Conservation (phyloP, 2,329 filamentous ascomycete genomes). For the Trichoderma guizhouense region DNA sequence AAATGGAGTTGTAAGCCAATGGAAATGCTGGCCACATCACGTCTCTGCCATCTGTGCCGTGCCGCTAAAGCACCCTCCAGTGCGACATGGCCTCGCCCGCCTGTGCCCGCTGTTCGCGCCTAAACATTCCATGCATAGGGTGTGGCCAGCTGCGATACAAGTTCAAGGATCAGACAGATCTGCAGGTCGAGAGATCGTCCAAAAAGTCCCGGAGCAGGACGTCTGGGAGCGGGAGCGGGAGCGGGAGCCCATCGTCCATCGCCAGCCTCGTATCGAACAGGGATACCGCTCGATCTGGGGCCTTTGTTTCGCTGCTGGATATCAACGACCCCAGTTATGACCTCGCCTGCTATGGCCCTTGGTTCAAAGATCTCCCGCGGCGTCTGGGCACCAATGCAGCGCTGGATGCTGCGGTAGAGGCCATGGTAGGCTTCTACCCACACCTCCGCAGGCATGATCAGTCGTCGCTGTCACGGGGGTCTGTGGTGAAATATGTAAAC, state of each 20-base stretch:
- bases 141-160: slow-evolving; percentile 47
- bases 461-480: slow-evolving; percentile 20
- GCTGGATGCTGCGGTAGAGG: slow-evolving; percentile 39
- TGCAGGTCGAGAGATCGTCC: not conserved
- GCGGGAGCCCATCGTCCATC: slow-evolving; percentile 8
- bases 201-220: slow-evolving; percentile 1
- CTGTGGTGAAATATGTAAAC: slow-evolving; percentile 30
- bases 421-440: slow-evolving; percentile 28
- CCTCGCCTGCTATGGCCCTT: slow-evolving; percentile 44
- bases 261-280: slow-evolving; percentile 25
- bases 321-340: slow-evolving; percentile 46
- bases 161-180: slow-evolving; percentile 39
- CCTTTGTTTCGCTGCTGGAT: slow-evolving; percentile 33
- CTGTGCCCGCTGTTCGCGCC: slow-evolving; percentile 45
- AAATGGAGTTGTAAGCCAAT: not conserved
- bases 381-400: slow-evolving; percentile 45
- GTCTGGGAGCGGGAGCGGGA: not conserved
- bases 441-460: slow-evolving; percentile 25
- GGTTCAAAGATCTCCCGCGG: slow-evolving; percentile 42
- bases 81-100: slow-evolving; percentile 44
- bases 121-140: slow-evolving; percentile 44
- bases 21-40: not conserved
- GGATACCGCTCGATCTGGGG: slow-evolving; percentile 24
- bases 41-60: not conserved
- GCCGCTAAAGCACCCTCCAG: slow-evolving; percentile 28